phyloP scores from a whole-genome alignment of 805 yeast genomes.

The Yarrowia sp. region DNA sequence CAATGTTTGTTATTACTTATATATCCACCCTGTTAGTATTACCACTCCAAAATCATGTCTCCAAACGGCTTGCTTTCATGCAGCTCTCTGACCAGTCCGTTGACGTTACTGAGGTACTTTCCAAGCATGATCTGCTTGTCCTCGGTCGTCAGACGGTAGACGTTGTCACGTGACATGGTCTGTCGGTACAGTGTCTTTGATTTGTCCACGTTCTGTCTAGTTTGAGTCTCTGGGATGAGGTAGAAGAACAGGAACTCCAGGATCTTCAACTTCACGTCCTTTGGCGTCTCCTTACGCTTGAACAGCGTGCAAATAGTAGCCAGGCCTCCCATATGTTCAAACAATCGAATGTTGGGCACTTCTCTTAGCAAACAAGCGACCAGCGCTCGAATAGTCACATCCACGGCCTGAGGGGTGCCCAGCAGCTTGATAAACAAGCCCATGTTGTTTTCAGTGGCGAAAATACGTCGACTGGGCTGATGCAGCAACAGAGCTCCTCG shows the following conservation, averaged over 20 bases:
- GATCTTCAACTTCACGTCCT: constrained; percentile 58
- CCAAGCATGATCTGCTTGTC: constrained; percentile 48
- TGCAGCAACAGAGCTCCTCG: constrained; percentile 65
- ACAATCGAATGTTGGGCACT: constrained; percentile 54
- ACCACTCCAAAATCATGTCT: constrained; percentile 48
- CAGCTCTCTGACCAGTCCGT: constrained; percentile 48
- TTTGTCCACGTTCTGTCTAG: constrained; percentile 28
- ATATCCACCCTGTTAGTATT: neutral
- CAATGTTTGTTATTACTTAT: no score
- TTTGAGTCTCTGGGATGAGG: constrained; percentile 55
- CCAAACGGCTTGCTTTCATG: constrained; percentile 51
- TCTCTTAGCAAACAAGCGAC: constrained; percentile 59
- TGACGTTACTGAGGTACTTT: constrained; percentile 47
- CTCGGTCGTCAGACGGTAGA: constrained; percentile 42
- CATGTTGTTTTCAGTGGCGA: constrained; percentile 47
- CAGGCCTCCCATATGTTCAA: constrained; percentile 59
- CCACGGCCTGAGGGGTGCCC: constrained; percentile 36
- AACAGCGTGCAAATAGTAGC: constrained; percentile 49
- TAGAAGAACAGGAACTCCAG: constrained; percentile 70
- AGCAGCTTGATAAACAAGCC: constrained; percentile 37
- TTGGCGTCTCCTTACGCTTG: constrained; percentile 44
- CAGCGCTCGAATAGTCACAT: constrained; percentile 50
- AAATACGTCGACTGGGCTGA: constrained; percentile 51
- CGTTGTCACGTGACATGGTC: constrained; percentile 30
- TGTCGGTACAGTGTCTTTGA: constrained; percentile 29